phyloP scores from a whole-genome alignment of 805 yeast genomes.

The Lachancea sp. region DNA sequence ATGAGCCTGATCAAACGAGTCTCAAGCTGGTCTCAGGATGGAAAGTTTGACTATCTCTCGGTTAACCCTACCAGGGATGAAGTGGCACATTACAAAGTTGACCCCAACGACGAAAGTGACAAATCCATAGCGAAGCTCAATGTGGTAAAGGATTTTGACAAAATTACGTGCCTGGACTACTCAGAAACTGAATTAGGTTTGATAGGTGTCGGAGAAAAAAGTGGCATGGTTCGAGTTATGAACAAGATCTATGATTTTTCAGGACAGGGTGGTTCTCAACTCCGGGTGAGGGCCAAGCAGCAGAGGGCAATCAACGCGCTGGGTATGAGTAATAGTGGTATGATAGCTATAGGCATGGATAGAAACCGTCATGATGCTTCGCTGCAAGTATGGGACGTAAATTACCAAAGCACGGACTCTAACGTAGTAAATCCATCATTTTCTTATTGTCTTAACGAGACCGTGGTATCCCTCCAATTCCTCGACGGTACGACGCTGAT shows the following conservation, averaged over 20 bases:
- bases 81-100: slow-evolving; percentile 56
- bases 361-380: slow-evolving; percentile 71
- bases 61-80: slow-evolving; percentile 79
- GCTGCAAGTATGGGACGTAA: slow-evolving; percentile 73
- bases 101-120: slow-evolving; percentile 43
- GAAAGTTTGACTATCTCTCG: slow-evolving; percentile 39
- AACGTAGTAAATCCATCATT: slow-evolving; percentile 49
- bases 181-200: slow-evolving; percentile 50
- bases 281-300: slow-evolving; percentile 50
- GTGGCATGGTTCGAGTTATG: slow-evolving; percentile 58
- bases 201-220: slow-evolving; percentile 67
- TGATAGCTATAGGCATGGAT: slow-evolving; percentile 74
- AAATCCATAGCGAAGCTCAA: slow-evolving; percentile 47
- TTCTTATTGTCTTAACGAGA: slow-evolving; percentile 65
- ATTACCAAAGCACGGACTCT: slow-evolving; percentile 48
- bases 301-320: slow-evolving; percentile 70
- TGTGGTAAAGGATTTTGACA: slow-evolving; percentile 58
- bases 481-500: slow-evolving; percentile 55
- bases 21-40: slow-evolving; percentile 29
- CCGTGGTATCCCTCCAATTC: slow-evolving; percentile 62
- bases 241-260: slow-evolving; percentile 40
- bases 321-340: slow-evolving; percentile 57
- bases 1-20: slow-evolving; percentile 33
- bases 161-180: slow-evolving; percentile 61
- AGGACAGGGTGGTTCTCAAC: slow-evolving; percentile 14